Evolutionary conservation across 495 filamentous ascomycete genomes (phyloP), one percentile per base, ranked within the genome.

Genomic region (Aspergillus mulundensis): DNA sequence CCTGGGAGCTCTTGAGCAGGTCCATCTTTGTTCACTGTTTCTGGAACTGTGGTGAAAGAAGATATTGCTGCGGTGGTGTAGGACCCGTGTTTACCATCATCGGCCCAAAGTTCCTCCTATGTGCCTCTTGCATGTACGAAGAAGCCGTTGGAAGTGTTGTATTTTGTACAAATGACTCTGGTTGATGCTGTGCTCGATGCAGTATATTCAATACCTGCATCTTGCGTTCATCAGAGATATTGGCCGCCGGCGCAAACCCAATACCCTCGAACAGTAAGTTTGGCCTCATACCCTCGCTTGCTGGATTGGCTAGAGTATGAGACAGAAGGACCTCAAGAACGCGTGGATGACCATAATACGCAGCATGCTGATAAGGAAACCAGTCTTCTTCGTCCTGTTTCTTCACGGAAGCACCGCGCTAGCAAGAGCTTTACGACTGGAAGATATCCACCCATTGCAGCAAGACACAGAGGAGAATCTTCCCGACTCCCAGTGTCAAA

Each of bases 381-480:
- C 72, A 78, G 7, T 71, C 69, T 3, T 55, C 40, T 50, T 76
- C 71, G 60, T 80, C 74, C 41, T 66, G 65, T 36, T 70, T 72
- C n/a, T 63, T 51, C 7, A 69, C 61, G 7, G 70, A 73, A 39
- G 74, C 73, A 7, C 75, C 75, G 0, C 60, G 60, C 28, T 7
- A 80, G 28, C 0, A 78, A 57, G 18, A 75, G 51, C 18, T 64
- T 67, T 3, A 71, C 71, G n/a, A 77, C 64, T 12, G 60, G 54
- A 23, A 68, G 60, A 55, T 75, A 68, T 5, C 74, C 76, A 7
- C 61, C 63, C 60, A 70, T 71, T 7, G 76, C 69, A 7, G 74
- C 76, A 25, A 74, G 56, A 45, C 76, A 77, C 14, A 77, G 47
- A 2, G 71, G 72, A 0, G 74, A 76, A 50, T 78, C 74, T 46